These are phyloP conservation scores for Solanum commersonii DNA, from an alignment of 257 asterid species.

Conservation along the genomic window DNA sequence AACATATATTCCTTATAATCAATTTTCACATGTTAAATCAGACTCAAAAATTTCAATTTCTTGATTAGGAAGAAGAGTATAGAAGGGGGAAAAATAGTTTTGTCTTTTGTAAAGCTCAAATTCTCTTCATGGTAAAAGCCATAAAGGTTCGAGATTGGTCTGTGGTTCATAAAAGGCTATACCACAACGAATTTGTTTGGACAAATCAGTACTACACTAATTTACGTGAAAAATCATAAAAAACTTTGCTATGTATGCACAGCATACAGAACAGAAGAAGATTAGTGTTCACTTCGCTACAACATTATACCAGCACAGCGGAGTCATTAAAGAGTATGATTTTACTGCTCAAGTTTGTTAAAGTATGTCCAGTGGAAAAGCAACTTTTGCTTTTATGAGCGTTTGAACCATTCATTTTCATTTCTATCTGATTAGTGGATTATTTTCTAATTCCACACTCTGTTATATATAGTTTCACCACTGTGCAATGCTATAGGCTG, in stretches of 20 bases:
- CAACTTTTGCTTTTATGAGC: background rate
- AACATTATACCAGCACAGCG: background rate
- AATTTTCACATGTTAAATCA: background rate
- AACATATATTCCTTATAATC: background rate
- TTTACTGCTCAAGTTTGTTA: background rate
- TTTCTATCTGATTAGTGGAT: background rate
- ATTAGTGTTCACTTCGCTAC: background rate
- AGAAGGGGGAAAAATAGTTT: background rate
- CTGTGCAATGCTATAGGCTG: background rate
- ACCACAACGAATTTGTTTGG: background rate
- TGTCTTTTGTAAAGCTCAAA: background rate
- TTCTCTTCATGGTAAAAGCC: background rate
- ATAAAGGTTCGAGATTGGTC: background rate
- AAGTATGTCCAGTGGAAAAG: background rate
- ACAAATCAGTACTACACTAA: background rate
- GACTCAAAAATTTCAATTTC: background rate
- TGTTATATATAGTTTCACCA: background rate
- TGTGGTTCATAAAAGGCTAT: background rate
- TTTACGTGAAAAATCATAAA: background rate
- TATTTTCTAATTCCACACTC: background rate
- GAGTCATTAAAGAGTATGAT: background rate
- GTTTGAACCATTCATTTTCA: background rate
- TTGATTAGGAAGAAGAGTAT: background rate
- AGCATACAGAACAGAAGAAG: background rate
- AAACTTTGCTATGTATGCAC: background rate